Conservation (phyloP, 805 yeast species). For the Metschnikowia arizonensis region DNA sequence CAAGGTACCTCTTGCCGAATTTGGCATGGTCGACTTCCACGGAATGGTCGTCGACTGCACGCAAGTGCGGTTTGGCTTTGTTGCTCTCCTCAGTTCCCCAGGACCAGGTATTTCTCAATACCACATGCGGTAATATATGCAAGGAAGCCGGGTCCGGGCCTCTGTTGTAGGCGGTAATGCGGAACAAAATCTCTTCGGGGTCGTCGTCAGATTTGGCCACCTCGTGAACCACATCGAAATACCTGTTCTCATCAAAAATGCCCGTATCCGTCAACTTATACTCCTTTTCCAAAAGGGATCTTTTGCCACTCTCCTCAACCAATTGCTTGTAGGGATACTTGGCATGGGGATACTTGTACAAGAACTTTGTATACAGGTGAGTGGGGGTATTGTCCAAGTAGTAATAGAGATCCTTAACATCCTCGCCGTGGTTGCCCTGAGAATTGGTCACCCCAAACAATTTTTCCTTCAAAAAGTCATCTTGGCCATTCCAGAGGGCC, state of each 20-base stretch:
- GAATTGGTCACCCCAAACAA: slow-evolving; percentile 86
- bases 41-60: slow-evolving; percentile 40
- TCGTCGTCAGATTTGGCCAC: slow-evolving; percentile 82
- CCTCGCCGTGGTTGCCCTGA: slow-evolving; percentile 95
- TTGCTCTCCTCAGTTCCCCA: slow-evolving; percentile 65
- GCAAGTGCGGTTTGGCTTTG: slow-evolving; percentile 46
- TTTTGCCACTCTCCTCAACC: slow-evolving; percentile 59
- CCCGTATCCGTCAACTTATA: slow-evolving; percentile 83
- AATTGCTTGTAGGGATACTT: slow-evolving; percentile 79
- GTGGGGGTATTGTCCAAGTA: slow-evolving; percentile 90
- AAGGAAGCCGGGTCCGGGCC: slow-evolving; percentile 82
- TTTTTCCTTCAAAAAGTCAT: slow-evolving; percentile 78
- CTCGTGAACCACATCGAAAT: slow-evolving; percentile 85
- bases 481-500: slow-evolving; percentile 91
- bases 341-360: slow-evolving; percentile 88
- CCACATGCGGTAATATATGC: slow-evolving; percentile 79
- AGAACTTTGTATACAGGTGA: slow-evolving; percentile 85
- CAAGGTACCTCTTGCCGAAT: slow-evolving; percentile 58
- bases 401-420: slow-evolving; percentile 80
- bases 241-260: slow-evolving; percentile 64
- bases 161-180: slow-evolving; percentile 85
- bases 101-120: slow-evolving; percentile 88
- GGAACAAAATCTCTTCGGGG: slow-evolving; percentile 73
- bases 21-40: slow-evolving; percentile 63
- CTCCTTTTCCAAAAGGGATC: slow-evolving; percentile 67